These are phyloP conservation scores for Parathielavia hyrcaniae DNA, from an alignment of 495 filamentous ascomycete species.

Conservation along the genomic window DNA sequence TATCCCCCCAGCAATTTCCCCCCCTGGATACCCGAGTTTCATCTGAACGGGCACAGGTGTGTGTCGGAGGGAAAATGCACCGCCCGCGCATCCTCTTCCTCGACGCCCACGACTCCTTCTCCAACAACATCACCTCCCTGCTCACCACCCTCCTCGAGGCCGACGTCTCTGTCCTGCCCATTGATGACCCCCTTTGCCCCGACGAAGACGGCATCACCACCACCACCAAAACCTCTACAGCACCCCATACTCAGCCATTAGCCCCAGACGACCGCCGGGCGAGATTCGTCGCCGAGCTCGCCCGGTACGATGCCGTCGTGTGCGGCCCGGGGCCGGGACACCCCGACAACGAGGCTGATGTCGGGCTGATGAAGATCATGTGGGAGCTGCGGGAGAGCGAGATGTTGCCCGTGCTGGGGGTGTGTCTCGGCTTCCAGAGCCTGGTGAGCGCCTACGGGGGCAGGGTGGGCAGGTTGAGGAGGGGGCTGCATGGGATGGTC, in stretches of 20 bases:
- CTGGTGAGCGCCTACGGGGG: constrained; percentile 63
- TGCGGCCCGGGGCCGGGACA: constrained; percentile 76
- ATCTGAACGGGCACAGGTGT: too few relatives aligned
- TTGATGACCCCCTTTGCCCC: constrained; percentile 50
- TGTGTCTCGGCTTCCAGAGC: constrained; percentile 90
- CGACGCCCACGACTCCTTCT: constrained; percentile 93
- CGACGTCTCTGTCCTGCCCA: constrained; percentile 63
- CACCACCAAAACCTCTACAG: constrained; percentile 3
- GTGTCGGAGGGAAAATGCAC: too few relatives aligned
- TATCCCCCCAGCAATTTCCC: too few relatives aligned
- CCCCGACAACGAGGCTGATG: constrained; percentile 53
- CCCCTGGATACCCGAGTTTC: too few relatives aligned
- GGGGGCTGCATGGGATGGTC: constrained; percentile 77
- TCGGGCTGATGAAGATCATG: constrained; percentile 71
- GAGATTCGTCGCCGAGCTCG: constrained; percentile 43
- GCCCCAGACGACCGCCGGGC: constrained; percentile 18
- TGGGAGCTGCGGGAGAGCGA: constrained; percentile 60
- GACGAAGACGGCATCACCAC: not conserved
- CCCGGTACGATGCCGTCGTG: constrained; percentile 65
- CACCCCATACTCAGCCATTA: not conserved
- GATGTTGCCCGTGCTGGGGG: constrained; percentile 70
- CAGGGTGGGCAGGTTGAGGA: constrained; percentile 52
- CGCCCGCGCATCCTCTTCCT: constrained; percentile 64
- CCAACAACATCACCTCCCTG: constrained; percentile 83
- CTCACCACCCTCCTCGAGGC: constrained; percentile 59